Conservation (phyloP, 768 basidiomycete species). For the Tephrocybe sp. region DNA sequence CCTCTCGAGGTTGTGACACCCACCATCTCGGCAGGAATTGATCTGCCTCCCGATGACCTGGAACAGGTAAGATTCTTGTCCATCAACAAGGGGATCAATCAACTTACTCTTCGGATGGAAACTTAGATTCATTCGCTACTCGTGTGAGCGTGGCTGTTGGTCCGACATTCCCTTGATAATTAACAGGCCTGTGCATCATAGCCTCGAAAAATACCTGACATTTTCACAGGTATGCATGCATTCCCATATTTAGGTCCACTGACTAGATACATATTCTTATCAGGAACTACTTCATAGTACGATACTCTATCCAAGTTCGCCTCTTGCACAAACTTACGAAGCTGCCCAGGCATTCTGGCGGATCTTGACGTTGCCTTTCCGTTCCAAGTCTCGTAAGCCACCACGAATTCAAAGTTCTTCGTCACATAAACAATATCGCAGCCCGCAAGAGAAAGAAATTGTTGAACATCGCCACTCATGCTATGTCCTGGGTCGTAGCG, state of each 20-base stretch:
- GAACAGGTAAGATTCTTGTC: slow-evolving; percentile 38
- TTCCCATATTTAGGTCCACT: not conserved
- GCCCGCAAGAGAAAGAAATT: slow-evolving; percentile 52
- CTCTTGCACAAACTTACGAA: not conserved
- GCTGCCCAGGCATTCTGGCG: slow-evolving; percentile 44
- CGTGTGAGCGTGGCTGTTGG: slow-evolving; percentile 38
- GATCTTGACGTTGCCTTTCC: slow-evolving; percentile 48
- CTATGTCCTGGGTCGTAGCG: slow-evolving; percentile 70
- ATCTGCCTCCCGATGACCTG: slow-evolving; percentile 42
- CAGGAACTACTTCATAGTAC: slow-evolving; percentile 36
- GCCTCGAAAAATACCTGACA: slow-evolving; percentile 46
- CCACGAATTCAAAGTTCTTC: not conserved
- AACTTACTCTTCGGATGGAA: not conserved
- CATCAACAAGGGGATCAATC: not conserved
- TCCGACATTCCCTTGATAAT: not conserved
- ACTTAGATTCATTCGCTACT: slow-evolving; percentile 56
- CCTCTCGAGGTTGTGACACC: slow-evolving; percentile 26
- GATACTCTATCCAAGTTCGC: slow-evolving; percentile 7
- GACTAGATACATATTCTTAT: not conserved
- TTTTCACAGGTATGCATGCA: slow-evolving; percentile 36
- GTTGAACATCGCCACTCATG: slow-evolving; percentile 61
- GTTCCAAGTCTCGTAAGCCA: slow-evolving; percentile 42
- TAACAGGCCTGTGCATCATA: slow-evolving; percentile 14
- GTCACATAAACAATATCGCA: slow-evolving; percentile 11
- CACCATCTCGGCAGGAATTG: slow-evolving; percentile 23